Percentiles rank a stretch among this genome's conserved stretches.
phyloP scores from a whole-genome alignment of 768 basidiomycete species.

The Amanita exitialis region DNA sequence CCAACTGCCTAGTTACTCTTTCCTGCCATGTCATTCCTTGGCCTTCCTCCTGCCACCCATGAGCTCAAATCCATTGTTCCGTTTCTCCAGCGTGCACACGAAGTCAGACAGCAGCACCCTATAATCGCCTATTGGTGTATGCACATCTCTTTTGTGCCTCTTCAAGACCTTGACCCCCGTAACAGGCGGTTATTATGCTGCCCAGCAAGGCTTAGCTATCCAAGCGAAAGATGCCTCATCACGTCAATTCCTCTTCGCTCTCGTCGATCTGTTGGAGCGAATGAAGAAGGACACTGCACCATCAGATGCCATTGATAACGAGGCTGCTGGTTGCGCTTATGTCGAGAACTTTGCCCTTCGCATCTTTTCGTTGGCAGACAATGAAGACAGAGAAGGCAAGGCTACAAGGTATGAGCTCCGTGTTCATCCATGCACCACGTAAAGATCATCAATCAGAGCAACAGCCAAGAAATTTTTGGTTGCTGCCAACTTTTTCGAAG shows the following conservation, averaged over 20 bases:
- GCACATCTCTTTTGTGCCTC: constrained; percentile 17
- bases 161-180: constrained; percentile 4
- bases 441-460: constrained; percentile 32
- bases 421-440: background rate
- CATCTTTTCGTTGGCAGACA: constrained; percentile 85
- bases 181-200: constrained; percentile 84
- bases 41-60: constrained; percentile 47
- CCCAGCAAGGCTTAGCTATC: constrained; percentile 74
- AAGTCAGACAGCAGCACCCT: constrained; percentile 74
- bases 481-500: constrained; percentile 89
- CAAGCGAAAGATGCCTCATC: constrained; percentile 57
- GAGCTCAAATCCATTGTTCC: constrained; percentile 64
- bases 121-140: constrained; percentile 94
- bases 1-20: constrained; percentile 2
- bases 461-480: constrained; percentile 95
- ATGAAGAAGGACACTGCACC: constrained; percentile 69
- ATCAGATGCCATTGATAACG: constrained; percentile 76
- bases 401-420: constrained; percentile 52
- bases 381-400: constrained; percentile 74
- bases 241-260: constrained; percentile 56
- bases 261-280: constrained; percentile 71
- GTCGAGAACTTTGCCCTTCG: constrained; percentile 92
- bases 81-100: constrained; percentile 84
- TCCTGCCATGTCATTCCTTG: constrained; percentile 29
- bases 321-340: constrained; percentile 76